Evolutionary conservation across 371 early-diverging fungal species (phyloP), one percentile per base, ranked within the genome.

Genomic region (Lichtheimia ramosa): DNA sequence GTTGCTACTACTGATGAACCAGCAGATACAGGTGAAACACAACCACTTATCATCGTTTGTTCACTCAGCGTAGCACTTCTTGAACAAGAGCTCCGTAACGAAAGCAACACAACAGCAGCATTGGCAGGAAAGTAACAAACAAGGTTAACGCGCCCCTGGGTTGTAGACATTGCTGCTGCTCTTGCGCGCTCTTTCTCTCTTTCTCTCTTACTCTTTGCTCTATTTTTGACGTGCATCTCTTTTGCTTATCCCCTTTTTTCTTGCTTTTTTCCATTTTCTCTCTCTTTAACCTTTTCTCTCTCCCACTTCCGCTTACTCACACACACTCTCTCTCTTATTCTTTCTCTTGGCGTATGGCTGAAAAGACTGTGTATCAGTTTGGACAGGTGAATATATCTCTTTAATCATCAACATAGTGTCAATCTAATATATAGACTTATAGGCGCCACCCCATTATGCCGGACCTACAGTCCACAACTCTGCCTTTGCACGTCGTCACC

Each of bases 321-420:
- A n/a, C n/a, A n/a, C n/a, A n/a, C n/a, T n/a, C n/a, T n/a, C n/a
- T 50, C 42, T 51, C 48, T 54, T 40, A n/a, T 52, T 48, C 43
- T 18, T 54, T 40, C 40, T 54, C 48, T 42, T 13, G 46, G 43
- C 58, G 54, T 40, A 74, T 73, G 70, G 48, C 74, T 57, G 70
- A 74, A 58, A 77, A 73, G 56, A 73, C 66, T 48, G 49, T 74
- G 51, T 74, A 73, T 69, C 78, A 77, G 63, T 74, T 77, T 62
- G 78, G 74, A 16, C 75, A 72, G 63, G 75, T 71, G 51, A 69
- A 71, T 39, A 60, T 73, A n/a, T 68, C 71, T 34, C 5, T 25
- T 5, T 25, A 3, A 8, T 6, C 2, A 34, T 34, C 34, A 34
- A 8, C 34, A 5, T 34, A 34, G 6, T 34, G 2, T 34, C 34